Percentiles rank a stretch among this genome's conserved stretches.
Evolutionary conservation across 805 yeast genomes (phyloP).

Genomic region (Pichia pseudocactophila): DNA sequence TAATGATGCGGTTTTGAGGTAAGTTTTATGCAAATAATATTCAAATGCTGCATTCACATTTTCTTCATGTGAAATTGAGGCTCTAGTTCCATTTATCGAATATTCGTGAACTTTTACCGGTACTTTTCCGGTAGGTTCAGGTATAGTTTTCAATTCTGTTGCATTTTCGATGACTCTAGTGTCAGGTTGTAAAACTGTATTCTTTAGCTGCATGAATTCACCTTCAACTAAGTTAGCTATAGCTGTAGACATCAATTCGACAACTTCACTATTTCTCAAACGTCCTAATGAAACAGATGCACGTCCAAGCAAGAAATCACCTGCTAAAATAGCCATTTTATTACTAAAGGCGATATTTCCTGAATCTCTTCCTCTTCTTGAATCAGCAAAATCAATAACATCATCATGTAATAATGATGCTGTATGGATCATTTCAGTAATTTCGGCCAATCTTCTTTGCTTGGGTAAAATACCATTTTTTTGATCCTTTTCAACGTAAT

Average conservation of each 20-base stretch:
- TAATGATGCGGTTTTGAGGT: conserved; percentile 87
- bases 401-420: conserved; percentile 94
- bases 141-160: conserved; percentile 37
- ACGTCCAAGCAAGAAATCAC: conserved; percentile 89
- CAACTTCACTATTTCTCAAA: conserved; percentile 92
- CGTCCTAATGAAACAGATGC: conserved; percentile 95
- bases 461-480: conserved; percentile 82
- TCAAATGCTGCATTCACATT: conserved; percentile 87
- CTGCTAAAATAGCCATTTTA: conserved; percentile 96
- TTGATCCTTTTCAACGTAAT: conserved; percentile 37
- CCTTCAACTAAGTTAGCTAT: conserved; percentile 97
- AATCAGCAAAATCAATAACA: conserved; percentile 84
- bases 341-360: conserved; percentile 93
- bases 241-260: conserved; percentile 88
- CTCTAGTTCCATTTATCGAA: conserved; percentile 27
- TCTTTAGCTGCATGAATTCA: conserved; percentile 96
- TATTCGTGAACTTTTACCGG: conserved; percentile 54
- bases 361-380: conserved; percentile 82
- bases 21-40: conserved; percentile 90
- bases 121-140: conserved; percentile 53
- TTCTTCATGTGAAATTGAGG: conserved; percentile 43
- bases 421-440: conserved; percentile 97
- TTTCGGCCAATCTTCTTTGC: conserved; percentile 92
- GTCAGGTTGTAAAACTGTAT: conserved; percentile 62
- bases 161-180: conserved; percentile 35